Conservation (phyloP, 2,329 filamentous ascomycete genomes). For the Didymella exigua region DNA sequence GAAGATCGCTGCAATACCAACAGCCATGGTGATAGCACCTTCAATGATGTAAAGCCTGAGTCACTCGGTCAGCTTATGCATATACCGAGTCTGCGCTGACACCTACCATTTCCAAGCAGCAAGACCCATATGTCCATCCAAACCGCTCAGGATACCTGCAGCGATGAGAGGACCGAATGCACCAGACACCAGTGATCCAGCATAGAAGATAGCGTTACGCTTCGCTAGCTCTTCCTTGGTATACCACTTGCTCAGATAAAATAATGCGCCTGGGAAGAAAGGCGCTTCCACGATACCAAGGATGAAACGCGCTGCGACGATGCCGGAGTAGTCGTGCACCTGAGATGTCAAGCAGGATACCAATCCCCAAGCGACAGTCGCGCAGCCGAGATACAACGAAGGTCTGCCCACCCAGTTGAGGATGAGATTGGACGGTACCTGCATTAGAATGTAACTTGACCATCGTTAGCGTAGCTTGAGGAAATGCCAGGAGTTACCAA, state of each 20-base stretch:
- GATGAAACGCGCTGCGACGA: conserved; percentile 52
- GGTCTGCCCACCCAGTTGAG: conserved; percentile 60
- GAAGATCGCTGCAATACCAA: conserved; percentile 43
- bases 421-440: conserved; percentile 65
- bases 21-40: conserved; percentile 44
- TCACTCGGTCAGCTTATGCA: background rate
- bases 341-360: conserved; percentile 56
- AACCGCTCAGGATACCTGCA: conserved; percentile 54
- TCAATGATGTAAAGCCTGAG: conserved; percentile 46
- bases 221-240: conserved; percentile 59
- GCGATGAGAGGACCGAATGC: conserved; percentile 62
- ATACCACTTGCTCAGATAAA: conserved; percentile 53
- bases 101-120: conserved; percentile 44
- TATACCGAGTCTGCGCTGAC: accelerated
- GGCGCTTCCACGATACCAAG: conserved; percentile 41
- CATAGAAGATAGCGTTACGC: conserved; percentile 60
- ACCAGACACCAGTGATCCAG: conserved; percentile 54
- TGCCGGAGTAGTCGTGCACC: conserved; percentile 50
- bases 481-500: conserved; percentile 49
- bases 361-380: conserved; percentile 53
- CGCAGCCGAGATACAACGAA: conserved; percentile 58
- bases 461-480: background rate
- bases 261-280: conserved; percentile 30
- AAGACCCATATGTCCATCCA: conserved; percentile 40
- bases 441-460: conserved; percentile 63